A percentile compares a stretch with the other conserved stretches of the same genome.
These are phyloP conservation scores for Erythrophleum fordii DNA, from an alignment of 306 rosid genomes.

Conservation along the genomic window DNA sequence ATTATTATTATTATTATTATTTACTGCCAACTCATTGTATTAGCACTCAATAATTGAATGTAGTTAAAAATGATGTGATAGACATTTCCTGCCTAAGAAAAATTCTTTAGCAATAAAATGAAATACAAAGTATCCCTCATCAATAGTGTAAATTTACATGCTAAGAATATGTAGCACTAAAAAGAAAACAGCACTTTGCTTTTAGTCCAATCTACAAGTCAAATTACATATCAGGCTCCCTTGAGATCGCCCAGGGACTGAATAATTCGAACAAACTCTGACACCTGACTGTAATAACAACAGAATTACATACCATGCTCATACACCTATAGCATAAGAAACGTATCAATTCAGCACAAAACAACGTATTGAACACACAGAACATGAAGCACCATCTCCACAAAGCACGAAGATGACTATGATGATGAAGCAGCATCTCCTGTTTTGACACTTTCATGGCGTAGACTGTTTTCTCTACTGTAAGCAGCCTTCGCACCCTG, in stretches of 20 bases:
- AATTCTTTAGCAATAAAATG: not conserved
- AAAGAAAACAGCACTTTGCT: not conserved
- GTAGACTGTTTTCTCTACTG: slow-evolving; percentile 83
- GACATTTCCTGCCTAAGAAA: not conserved
- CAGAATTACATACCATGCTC: not conserved
- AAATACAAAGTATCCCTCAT: not conserved
- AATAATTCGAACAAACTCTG: not conserved
- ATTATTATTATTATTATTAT: not conserved
- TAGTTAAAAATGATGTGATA: not conserved
- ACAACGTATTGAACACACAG: slow-evolving; percentile 19
- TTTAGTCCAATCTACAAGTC: slow-evolving; percentile 17
- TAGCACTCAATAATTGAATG: not conserved
- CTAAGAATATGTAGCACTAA: not conserved
- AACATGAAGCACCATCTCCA: slow-evolving; percentile 23
- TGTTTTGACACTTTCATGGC: slow-evolving; percentile 54
- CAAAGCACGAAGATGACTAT: slow-evolving; percentile 26
- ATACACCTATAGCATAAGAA: not conserved
- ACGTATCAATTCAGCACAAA: slow-evolving; percentile 16
- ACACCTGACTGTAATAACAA: not conserved
- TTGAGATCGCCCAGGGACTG: not conserved
- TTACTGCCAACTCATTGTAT: not conserved
- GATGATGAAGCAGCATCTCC: slow-evolving; percentile 53
- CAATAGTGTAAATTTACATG: not conserved
- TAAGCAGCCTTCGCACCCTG: slow-evolving; percentile 83
- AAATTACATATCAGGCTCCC: slow-evolving; percentile 26